Evolutionary conservation across 306 rosid species (phyloP).

Genomic region (Astragalus membranaceus): DNA sequence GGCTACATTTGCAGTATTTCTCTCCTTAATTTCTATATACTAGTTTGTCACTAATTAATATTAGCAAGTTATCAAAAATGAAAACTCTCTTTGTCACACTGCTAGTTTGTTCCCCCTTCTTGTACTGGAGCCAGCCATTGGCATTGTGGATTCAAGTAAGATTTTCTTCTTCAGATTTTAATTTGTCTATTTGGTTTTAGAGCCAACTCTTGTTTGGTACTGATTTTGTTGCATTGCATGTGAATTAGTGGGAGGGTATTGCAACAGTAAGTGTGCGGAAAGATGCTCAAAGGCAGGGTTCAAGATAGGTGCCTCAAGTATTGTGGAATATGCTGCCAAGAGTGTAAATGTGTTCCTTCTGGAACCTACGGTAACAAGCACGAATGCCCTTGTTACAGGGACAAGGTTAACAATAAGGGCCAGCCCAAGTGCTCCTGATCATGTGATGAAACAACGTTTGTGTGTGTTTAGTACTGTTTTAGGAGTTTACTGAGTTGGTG

Average conservation of each 20-base stretch:
- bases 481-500: background rate
- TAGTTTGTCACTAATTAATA: background rate
- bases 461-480: background rate
- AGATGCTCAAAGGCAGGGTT: constrained; percentile 55
- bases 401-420: constrained; percentile 50
- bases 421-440: constrained; percentile 70
- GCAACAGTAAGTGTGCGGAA: constrained; percentile 38
- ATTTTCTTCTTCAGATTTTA: background rate
- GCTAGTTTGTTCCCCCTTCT: constrained; percentile 45
- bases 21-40: background rate
- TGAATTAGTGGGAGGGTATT: constrained; percentile 22
- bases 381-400: constrained; percentile 74
- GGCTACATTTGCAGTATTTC: background rate
- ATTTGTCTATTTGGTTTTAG: background rate
- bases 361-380: constrained; percentile 79
- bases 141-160: constrained; percentile 32
- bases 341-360: constrained; percentile 81
- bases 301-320: constrained; percentile 60
- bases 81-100: constrained; percentile 30
- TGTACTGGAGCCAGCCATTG: constrained; percentile 33
- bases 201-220: background rate
- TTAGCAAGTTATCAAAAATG: constrained; percentile 18
- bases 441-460: background rate
- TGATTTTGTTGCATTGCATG: background rate
- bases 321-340: constrained; percentile 57